These are phyloP conservation scores for Marchantia paleacea DNA, from an alignment of 225 moss, liverwort and hornwort genomes.

Conservation along the genomic window DNA sequence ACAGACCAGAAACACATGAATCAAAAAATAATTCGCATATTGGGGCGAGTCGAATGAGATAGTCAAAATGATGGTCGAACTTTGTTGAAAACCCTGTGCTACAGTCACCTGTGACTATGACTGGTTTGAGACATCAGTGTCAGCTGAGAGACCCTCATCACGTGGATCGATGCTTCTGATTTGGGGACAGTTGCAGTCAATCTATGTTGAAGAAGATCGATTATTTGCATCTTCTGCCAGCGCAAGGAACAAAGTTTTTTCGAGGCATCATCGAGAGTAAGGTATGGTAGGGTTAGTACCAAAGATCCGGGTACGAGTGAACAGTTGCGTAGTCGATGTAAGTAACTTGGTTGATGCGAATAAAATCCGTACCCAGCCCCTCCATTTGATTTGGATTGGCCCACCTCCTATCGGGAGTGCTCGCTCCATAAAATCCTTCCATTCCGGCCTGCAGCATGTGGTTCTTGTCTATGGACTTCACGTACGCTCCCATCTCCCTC, in stretches of 20 bases:
- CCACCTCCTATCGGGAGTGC: constrained; percentile 23
- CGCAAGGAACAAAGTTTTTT: background rate
- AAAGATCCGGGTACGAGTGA: constrained; percentile 66
- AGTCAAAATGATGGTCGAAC: too few species aligned
- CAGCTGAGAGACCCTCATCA: too few species aligned
- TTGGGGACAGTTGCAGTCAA: too few species aligned
- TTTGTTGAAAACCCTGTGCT: too few species aligned
- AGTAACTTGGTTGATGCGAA: constrained; percentile 47
- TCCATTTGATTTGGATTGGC: constrained; percentile 49
- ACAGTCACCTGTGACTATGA: too few species aligned
- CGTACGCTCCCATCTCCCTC: constrained; percentile 54
- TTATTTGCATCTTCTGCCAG: too few species aligned
- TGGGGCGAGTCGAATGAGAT: too few species aligned
- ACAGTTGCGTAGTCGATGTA: constrained; percentile 64
- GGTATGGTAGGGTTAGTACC: constrained; percentile 32
- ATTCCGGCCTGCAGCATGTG: constrained; percentile 62
- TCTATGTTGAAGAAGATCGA: too few species aligned
- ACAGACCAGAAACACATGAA: too few species aligned
- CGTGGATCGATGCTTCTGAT: too few species aligned
- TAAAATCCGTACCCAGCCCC: constrained; percentile 57
- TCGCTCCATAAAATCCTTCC: constrained; percentile 60
- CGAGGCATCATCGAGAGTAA: background rate
- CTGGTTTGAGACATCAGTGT: too few species aligned
- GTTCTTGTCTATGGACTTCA: constrained; percentile 61
- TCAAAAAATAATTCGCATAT: too few species aligned